These are phyloP conservation scores for Penicillium riverlandense DNA, from an alignment of 495 filamentous ascomycete species.

Conservation along the genomic window DNA sequence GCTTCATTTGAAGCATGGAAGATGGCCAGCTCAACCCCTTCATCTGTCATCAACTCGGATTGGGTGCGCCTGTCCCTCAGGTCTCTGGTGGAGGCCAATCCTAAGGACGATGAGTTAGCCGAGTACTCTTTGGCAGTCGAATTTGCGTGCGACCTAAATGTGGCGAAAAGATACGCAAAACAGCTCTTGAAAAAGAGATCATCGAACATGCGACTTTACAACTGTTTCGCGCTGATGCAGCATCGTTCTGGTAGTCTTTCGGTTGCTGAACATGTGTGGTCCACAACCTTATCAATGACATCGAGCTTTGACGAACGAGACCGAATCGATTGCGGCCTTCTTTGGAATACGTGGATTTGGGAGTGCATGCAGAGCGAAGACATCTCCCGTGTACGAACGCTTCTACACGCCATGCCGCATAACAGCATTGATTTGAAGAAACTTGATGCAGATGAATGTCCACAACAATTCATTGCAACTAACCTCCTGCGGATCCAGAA, in stretches of 20 bases:
- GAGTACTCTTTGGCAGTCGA: constrained; percentile 69
- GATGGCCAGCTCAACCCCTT: constrained; percentile 4
- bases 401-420: constrained; percentile 38
- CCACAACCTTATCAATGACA: constrained; percentile 55
- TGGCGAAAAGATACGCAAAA: constrained; percentile 68
- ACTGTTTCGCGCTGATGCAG: constrained; percentile 71
- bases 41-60: constrained; percentile 20
- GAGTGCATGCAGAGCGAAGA: constrained; percentile 43
- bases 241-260: constrained; percentile 46
- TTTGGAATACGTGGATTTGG: constrained; percentile 73
- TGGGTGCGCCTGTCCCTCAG: constrained; percentile 52
- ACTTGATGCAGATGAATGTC: constrained; percentile 1
- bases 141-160: constrained; percentile 44
- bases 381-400: constrained; percentile 38
- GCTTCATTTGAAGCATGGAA: constrained; percentile 29
- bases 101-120: constrained; percentile 46
- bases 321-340: constrained; percentile 37
- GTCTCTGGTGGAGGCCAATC: constrained; percentile 38
- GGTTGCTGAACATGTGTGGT: constrained; percentile 56
- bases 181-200: constrained; percentile 58
- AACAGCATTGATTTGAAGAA: constrained; percentile 17
- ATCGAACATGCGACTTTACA: constrained; percentile 63
- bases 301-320: constrained; percentile 28
- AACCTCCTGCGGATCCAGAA: constrained; percentile 47
- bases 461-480: constrained; percentile 21